Conservation (phyloP, 2,329 filamentous ascomycete species). For the Colletotrichum abscissum region DNA sequence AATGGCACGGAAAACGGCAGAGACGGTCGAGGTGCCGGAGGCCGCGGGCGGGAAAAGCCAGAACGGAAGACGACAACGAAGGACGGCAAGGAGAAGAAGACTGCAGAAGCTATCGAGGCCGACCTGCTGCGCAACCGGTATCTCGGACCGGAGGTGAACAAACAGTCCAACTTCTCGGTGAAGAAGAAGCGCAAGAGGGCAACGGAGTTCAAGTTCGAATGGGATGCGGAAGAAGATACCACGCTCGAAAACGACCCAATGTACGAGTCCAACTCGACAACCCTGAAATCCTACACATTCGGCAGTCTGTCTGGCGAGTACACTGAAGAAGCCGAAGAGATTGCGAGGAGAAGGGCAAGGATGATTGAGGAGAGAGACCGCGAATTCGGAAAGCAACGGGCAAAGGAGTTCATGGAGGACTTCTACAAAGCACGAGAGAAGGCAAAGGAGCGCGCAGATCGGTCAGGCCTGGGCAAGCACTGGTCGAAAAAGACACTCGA, state of each 20-base stretch:
- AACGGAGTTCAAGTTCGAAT: conserved; percentile 97
- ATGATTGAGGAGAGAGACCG: conserved; percentile 80
- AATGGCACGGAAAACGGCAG: conserved; percentile 45
- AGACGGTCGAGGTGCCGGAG: conserved; percentile 53
- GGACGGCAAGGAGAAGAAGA: conserved; percentile 50
- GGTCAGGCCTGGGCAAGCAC: conserved; percentile 86
- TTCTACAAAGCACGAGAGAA: conserved; percentile 71
- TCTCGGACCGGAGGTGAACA: conserved; percentile 89
- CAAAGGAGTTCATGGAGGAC: conserved; percentile 85
- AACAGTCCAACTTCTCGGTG: conserved; percentile 86
- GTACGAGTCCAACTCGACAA: conserved; percentile 58
- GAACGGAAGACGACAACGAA: conserved; percentile 60
- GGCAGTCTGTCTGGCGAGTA: conserved; percentile 63
- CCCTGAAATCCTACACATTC: conserved; percentile 47
- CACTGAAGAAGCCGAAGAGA: conserved; percentile 66
- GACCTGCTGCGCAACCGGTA: conserved; percentile 83
- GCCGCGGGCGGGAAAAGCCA: conserved; percentile 45
- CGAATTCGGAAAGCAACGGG: conserved; percentile 81
- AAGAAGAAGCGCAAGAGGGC: conserved; percentile 96
- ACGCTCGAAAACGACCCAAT: conserved; percentile 84
- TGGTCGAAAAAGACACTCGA: conserved; percentile 94
- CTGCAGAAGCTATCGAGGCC: conserved; percentile 75
- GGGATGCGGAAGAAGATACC: conserved; percentile 95
- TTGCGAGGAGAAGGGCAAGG: conserved; percentile 69
- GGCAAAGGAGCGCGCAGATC: conserved; percentile 77